Conservation (phyloP, 148 eudicot genomes). For the Rhododendron simsii region DNA sequence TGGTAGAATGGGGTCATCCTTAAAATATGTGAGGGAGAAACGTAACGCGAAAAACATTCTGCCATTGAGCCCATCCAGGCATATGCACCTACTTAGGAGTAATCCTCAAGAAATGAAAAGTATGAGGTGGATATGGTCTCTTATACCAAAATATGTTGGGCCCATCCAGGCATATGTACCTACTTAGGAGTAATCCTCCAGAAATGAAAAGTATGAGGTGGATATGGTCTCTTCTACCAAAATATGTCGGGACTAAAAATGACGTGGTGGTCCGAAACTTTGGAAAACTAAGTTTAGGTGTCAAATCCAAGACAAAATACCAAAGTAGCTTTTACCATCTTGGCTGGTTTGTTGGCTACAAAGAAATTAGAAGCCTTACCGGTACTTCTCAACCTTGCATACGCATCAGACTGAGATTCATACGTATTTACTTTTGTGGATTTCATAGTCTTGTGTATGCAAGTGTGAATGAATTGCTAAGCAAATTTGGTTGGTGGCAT, state of each 20-base stretch:
- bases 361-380: background rate
- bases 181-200: background rate
- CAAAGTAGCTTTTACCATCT: background rate
- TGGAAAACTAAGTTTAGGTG: background rate
- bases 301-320: background rate
- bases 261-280: background rate
- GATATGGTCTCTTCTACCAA: too few relatives aligned
- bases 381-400: background rate
- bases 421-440: background rate
- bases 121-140: too few relatives aligned
- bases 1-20: background rate
- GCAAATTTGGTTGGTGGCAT: background rate
- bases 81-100: background rate
- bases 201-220: background rate
- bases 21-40: background rate
- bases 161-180: background rate
- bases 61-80: background rate
- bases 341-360: background rate
- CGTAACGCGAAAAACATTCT: background rate
- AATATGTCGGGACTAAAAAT: background rate
- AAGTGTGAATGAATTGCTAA: background rate
- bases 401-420: background rate
- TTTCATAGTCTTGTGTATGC: background rate
- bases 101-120: background rate
- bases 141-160: background rate